Evolutionary conservation across 2,329 filamentous ascomycete genomes (phyloP), one percentile per base, ranked within the genome.

Genomic region (Diaporthe sp.): DNA sequence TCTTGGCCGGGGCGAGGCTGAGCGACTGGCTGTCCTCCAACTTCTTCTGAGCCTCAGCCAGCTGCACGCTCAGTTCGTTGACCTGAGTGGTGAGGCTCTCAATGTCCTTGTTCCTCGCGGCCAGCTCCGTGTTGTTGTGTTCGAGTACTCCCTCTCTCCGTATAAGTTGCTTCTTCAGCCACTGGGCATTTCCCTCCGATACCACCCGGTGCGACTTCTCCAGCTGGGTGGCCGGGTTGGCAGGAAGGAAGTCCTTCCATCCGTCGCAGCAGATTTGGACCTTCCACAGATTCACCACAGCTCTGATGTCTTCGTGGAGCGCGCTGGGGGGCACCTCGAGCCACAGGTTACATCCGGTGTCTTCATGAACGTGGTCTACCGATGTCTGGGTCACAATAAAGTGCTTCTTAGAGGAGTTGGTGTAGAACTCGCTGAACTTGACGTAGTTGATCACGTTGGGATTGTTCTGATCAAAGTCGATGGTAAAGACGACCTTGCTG

Each of bases 371-470:
- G 31, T 76, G 75, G 25, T 72, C 47, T 20, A 76, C 25, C 4
- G 75, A 76, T 8, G 75, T 75, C 47, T 75, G 68, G 3, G 75
- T 76, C 4, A 76, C 63, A 13, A 76, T 49, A 5, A 20, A 76
- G 22, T 73, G 37, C n/a, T 72, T 67, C 22, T 57, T 57, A 4
- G 70, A 39, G 6, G 15, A 7, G n/a, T 44, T 39, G 13, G 28
- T 49, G 60, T 74, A 65, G 15, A 17, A 39, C 39, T 76, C 75
- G n/a, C 44, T 65, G 47, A 76, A 76, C 13, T 65, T 63, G 28
- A 75, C 47, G 34, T 51, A 72, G 7, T 72, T 42, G 61, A 76
- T 72, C 1, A 57, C 15, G 31, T 75, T 76, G 10, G 75, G 60
- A 20, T 76, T 70, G 20, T 63, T 28, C 1, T 34, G 13, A 20